Evolutionary conservation across 768 basidiomycete species (phyloP).

Genomic region (Russula ochroleuca): DNA sequence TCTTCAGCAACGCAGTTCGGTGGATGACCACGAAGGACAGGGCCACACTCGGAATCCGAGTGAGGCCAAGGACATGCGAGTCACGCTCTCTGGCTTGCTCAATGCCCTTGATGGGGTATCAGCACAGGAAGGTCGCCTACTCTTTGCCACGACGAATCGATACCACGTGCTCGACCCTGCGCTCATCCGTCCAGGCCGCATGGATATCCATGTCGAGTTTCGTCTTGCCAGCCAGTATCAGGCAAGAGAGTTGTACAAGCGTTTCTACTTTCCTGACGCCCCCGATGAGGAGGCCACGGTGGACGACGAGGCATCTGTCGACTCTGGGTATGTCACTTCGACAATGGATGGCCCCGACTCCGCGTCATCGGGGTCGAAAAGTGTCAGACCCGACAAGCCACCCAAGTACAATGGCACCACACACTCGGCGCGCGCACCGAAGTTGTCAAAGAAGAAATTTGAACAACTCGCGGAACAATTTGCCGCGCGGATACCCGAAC

Average conservation of each 20-base stretch:
- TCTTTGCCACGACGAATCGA: constrained; percentile 78
- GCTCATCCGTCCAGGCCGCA: constrained; percentile 69
- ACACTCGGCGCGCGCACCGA: constrained; percentile 33
- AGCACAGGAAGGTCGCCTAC: constrained; percentile 77
- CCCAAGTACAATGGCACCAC: constrained; percentile 13
- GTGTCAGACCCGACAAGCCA: background rate
- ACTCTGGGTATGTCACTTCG: constrained; percentile 25
- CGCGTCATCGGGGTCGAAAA: too few species aligned
- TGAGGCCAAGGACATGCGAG: constrained; percentile 30
- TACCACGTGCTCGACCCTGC: constrained; percentile 67
- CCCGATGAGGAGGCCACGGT: constrained; percentile 29
- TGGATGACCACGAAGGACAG: constrained; percentile 14
- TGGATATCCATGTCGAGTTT: constrained; percentile 81
- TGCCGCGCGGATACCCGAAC: constrained; percentile 48
- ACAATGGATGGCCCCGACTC: constrained; percentile 6
- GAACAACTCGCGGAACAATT: constrained; percentile 52
- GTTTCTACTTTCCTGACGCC: constrained; percentile 56
- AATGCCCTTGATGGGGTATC: constrained; percentile 75
- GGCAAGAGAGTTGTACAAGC: constrained; percentile 57
- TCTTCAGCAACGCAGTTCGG: constrained; percentile 28
- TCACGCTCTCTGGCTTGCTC: constrained; percentile 70
- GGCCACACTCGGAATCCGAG: background rate
- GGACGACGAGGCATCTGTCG: constrained; percentile 27
- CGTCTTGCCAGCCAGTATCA: constrained; percentile 68
- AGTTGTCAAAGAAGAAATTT: constrained; percentile 40